Evolutionary conservation across 2,329 filamentous ascomycete genomes (phyloP), one percentile per base, ranked within the genome.

Genomic region (Calonectria hongkongensis): DNA sequence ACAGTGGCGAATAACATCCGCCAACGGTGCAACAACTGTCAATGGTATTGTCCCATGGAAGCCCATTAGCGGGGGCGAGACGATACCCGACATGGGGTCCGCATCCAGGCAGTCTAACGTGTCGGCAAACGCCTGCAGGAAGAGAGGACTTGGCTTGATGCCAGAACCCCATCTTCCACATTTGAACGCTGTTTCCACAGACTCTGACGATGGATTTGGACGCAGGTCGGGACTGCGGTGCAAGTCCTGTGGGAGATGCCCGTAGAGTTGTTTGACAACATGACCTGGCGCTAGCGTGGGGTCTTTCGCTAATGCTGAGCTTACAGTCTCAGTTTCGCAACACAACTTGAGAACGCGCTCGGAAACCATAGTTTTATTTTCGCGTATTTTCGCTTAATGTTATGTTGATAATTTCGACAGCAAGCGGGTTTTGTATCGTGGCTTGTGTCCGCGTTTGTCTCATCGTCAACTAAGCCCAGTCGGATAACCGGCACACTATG

Each of bases 1-100:
- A 84, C 94, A 93, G 81, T 96, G 94, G 1, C 93, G 88, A 73
- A 90, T 91, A 33, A 95, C 90, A 80, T 96, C 94, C 0, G 92
- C 76, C 43, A 84, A 60, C 0, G 82, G 82, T 9, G 82, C 80
- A 36, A 96, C 91, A 48, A 95, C 89, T 0, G 92, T 93, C 74
- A 96, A 82, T 0, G 93, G 94, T 10, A 93, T 84, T 0, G 90
- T 89, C 4, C 94, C 94, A 72, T 86, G 83, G 30, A 85, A 88
- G 0, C 88, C 88, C 83, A 90, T 86, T 1, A 90, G 78, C 2
- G 87, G 86, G 1, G 88, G 88, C 65, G 88, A 89, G 7, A 89
- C 87, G 75, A 90, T 86, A 4, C 88, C 90, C 0, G 84, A 83
- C 28, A 86, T 78, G 0, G 88, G 86, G 75, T 91, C 86, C 25